A percentile compares a stretch with the other conserved stretches of the same genome.
phyloP scores from a whole-genome alignment of 108 stramenopile genomes.

The Pseudonitzschia delicatissima region DNA sequence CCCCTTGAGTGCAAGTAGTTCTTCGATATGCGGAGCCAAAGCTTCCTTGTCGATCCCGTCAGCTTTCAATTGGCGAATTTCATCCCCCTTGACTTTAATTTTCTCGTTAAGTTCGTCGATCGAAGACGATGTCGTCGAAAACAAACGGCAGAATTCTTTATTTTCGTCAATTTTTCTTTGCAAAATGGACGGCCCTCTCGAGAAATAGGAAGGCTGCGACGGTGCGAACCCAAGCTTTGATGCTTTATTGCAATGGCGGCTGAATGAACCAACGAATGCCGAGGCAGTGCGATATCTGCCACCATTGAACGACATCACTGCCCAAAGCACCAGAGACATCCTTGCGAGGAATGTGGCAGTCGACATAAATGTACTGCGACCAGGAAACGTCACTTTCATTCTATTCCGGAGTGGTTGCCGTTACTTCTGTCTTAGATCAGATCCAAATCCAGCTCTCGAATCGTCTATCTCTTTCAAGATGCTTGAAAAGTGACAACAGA shows the following conservation, averaged over 20 bases:
- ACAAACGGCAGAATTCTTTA: not conserved
- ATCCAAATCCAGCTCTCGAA: too few relatives aligned
- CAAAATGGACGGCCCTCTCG: too few relatives aligned
- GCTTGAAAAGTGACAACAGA: too few relatives aligned
- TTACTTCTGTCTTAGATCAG: too few relatives aligned
- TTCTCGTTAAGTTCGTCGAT: conserved; percentile 50
- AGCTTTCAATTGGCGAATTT: conserved; percentile 80
- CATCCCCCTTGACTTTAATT: conserved; percentile 82
- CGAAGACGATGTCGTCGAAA: conserved; percentile 3
- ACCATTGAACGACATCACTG: not conserved
- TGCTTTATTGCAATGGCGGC: not conserved
- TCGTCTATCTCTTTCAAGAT: too few relatives aligned
- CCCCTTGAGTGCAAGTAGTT: conserved; percentile 75
- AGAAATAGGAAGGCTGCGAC: too few relatives aligned
- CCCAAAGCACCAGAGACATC: conserved; percentile 11
- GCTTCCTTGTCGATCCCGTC: conserved; percentile 68
- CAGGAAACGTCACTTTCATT: too few relatives aligned
- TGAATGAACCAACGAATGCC: conserved; percentile 9
- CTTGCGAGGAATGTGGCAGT: not conserved
- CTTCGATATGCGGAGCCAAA: conserved; percentile 74
- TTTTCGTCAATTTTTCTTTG: too few relatives aligned
- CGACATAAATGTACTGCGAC: too few relatives aligned
- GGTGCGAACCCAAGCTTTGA: too few relatives aligned
- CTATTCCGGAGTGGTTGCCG: too few relatives aligned
- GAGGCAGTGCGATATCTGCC: not conserved